Conservation (phyloP, 1,284 basidiomycete species). For the Pseudozyma tsukubaensis region DNA sequence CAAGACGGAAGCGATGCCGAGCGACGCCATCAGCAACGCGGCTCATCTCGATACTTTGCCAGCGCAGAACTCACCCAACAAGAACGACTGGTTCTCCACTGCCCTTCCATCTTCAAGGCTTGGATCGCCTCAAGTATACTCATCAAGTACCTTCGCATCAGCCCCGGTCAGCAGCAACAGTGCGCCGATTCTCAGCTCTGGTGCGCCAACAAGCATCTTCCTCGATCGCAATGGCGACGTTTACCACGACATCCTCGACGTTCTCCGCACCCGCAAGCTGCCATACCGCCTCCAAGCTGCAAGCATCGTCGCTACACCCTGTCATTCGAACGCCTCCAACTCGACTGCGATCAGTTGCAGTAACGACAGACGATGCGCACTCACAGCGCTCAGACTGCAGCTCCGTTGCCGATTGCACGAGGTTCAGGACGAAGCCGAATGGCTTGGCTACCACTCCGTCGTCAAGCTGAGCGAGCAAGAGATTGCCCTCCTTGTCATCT, state of each 20-base stretch:
- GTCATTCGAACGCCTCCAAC: not conserved
- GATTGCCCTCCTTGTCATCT: not conserved
- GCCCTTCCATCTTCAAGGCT: not conserved
- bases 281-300: constrained; percentile 26
- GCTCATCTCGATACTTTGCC: no score
- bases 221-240: constrained; percentile 30
- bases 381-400: constrained; percentile 2
- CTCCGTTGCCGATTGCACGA: constrained; percentile 16
- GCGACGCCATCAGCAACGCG: no score
- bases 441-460: constrained; percentile 33
- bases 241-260: constrained; percentile 32
- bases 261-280: constrained; percentile 17
- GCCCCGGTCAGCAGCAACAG: no score
- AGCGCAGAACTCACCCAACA: no score
- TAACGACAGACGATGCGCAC: not conserved
- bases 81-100: no score
- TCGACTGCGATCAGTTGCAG: not conserved
- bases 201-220: constrained; percentile 9
- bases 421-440: constrained; percentile 27
- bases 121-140: not conserved
- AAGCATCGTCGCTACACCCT: not conserved
- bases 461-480: constrained; percentile 13
- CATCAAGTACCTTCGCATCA: no score
- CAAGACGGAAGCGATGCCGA: not conserved
- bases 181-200: not conserved